A percentile compares a stretch with the other conserved stretches of the same genome.
Evolutionary conservation across 78 protist species (phyloP).

Genomic region (Dictyostelium firmibasis): DNA sequence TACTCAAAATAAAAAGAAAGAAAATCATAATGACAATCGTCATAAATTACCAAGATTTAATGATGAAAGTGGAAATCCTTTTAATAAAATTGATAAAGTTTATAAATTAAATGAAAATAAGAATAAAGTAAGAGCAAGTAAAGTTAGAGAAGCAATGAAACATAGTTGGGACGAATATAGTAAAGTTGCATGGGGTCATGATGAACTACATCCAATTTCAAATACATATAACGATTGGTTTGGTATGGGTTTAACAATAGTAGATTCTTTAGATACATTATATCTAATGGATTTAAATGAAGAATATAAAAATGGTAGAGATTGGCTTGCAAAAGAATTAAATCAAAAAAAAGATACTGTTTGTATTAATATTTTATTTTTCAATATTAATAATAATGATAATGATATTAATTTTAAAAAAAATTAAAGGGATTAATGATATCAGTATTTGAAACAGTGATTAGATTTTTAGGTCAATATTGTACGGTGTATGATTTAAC

Average conservation of each 20-base stretch:
- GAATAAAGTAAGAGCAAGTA: slow-evolving; percentile 6
- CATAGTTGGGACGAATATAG: slow-evolving; percentile 86
- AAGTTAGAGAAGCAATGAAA: slow-evolving; percentile 53
- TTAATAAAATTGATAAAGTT: slow-evolving; percentile 14
- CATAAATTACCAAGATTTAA: not conserved
- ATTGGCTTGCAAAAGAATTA: slow-evolving; percentile 39
- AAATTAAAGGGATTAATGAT: slow-evolving; percentile 19
- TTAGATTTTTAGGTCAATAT: slow-evolving; percentile 91
- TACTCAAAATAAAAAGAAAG: not conserved
- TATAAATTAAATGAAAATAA: not conserved
- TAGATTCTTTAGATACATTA: slow-evolving; percentile 87
- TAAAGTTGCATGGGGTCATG: slow-evolving; percentile 87
- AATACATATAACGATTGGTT: slow-evolving; percentile 72
- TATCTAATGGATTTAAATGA: slow-evolving; percentile 79
- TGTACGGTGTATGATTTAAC: slow-evolving; percentile 88
- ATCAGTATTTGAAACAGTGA: slow-evolving; percentile 90
- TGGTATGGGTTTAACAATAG: slow-evolving; percentile 82
- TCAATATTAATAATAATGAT: too few species aligned
- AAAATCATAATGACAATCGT: not conserved
- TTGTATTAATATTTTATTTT: too few species aligned
- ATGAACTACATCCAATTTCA: slow-evolving; percentile 26
- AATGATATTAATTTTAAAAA: too few species aligned
- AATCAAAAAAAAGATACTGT: not conserved
- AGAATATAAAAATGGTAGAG: slow-evolving; percentile 72
- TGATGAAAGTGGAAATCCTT: not conserved